Conservation (phyloP, 768 basidiomycete genomes). For the Russula sp. region DNA sequence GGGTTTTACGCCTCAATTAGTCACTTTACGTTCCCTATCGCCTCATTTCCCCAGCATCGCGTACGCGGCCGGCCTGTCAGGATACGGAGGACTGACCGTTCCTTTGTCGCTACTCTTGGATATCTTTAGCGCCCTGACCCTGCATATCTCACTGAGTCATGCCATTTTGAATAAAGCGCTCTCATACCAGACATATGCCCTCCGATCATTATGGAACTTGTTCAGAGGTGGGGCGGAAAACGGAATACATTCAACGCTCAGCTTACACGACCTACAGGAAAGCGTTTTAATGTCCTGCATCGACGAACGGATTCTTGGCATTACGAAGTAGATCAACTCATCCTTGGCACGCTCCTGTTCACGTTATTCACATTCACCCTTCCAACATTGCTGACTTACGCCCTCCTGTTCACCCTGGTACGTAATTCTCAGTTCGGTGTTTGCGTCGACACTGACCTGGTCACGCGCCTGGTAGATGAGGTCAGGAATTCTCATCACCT, state of each 20-base stretch:
- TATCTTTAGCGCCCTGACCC: slow-evolving; percentile 55
- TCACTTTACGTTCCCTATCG: slow-evolving; percentile 2
- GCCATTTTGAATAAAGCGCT: slow-evolving; percentile 56
- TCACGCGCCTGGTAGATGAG: slow-evolving; percentile 38
- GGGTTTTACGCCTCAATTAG: not conserved
- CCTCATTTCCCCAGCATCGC: slow-evolving; percentile 16
- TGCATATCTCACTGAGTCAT: slow-evolving; percentile 70
- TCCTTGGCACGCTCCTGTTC: slow-evolving; percentile 91
- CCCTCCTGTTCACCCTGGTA: slow-evolving; percentile 73
- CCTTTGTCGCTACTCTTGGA: slow-evolving; percentile 17
- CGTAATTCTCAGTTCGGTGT: not conserved
- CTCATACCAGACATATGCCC: slow-evolving; percentile 48
- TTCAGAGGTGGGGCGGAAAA: slow-evolving; percentile 63
- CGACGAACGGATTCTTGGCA: slow-evolving; percentile 85
- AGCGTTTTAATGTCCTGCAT: slow-evolving; percentile 80
- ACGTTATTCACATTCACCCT: slow-evolving; percentile 74
- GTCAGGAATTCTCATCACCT: slow-evolving; percentile 47
- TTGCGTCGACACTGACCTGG: not conserved
- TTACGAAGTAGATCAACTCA: slow-evolving; percentile 88
- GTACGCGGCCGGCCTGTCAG: slow-evolving; percentile 18
- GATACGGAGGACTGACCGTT: slow-evolving; percentile 19
- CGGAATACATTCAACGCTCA: not conserved
- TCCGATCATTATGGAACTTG: slow-evolving; percentile 76
- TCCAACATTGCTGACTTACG: slow-evolving; percentile 84
- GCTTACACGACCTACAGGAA: slow-evolving; percentile 46